Evolutionary conservation across 208 protist genomes (phyloP), one percentile per base, ranked within the genome.

Genomic region (Spongospora subterranea): DNA sequence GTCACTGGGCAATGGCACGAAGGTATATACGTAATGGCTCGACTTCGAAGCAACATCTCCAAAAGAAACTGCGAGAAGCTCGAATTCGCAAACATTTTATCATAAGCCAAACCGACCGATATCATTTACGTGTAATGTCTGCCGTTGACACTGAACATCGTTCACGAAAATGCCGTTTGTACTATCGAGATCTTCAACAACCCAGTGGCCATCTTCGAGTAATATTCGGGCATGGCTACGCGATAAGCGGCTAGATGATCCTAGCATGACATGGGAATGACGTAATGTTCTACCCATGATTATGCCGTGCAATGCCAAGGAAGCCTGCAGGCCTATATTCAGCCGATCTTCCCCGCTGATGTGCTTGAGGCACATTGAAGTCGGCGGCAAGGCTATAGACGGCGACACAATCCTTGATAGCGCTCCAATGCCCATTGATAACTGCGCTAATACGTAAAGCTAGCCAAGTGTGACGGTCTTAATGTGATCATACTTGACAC

Each of bases 131-230:
- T 35, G 6, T 43, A 82, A 43, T 6, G 35, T 35, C 11, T 82
- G 71, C 13, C 17, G n/a, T 82, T 82, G 6, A 43, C 71, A 43
- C n/a, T 45, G 6, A 43, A 82, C n/a, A 43, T 43, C n/a, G 71
- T 82, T 82, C 17, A 82, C 71, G n/a, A 40, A 82, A 82, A 82
- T 35, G 40, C 71, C 71, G 35, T 82, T 82, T 20, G 71, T 82
- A 17, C 35, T 45, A 35, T 13, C n/a, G 17, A 35, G n/a, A n/a
- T 82, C 71, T 43, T 43, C 71, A n/a, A 82, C 35, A n/a, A 82
- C n/a, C 71, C 71, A 82, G 71, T 35, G 71, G 17, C 71, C 35
- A 35, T 82, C 71, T 20, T 20, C 40, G 13, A 82, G 6, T 82
- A 20, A 40, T 6, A 82, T 82, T 20, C n/a, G 13, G n/a, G 71